Evolutionary conservation across 495 filamentous ascomycete genomes (phyloP).

Genomic region (Neohortaea acidophila): DNA sequence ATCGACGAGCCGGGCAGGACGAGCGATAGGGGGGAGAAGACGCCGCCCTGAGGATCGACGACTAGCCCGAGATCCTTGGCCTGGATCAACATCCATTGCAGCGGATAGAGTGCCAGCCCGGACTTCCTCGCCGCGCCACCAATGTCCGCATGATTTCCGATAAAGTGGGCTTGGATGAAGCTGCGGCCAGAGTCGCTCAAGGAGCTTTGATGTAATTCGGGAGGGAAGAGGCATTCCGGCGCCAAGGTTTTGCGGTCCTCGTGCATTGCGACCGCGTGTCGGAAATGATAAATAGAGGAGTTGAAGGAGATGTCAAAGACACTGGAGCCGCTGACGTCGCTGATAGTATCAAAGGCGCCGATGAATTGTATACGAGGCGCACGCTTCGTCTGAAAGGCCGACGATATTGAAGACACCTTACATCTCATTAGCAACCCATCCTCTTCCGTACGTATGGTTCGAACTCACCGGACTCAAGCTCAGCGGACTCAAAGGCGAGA

Average conservation of each 20-base stretch:
- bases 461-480: conserved; percentile 1
- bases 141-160: conserved; percentile 12
- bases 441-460: background rate
- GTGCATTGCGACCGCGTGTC: conserved; percentile 14
- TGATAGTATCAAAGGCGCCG: conserved; percentile 15
- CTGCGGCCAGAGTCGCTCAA: conserved; percentile 7
- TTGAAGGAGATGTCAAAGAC: conserved; percentile 14
- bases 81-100: conserved; percentile 28
- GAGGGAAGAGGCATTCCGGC: conserved; percentile 7
- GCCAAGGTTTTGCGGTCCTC: conserved; percentile 7
- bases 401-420: background rate
- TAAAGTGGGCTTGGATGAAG: conserved; percentile 13
- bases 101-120: conserved; percentile 25
- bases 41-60: conserved; percentile 3
- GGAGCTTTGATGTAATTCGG: conserved; percentile 4
- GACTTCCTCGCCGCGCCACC: conserved; percentile 18
- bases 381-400: background rate
- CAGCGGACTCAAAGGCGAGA: too few species aligned
- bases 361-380: conserved; percentile 13
- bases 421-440: background rate
- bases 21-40: too few species aligned
- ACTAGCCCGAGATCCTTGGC: conserved; percentile 17
- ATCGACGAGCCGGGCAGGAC: too few species aligned
- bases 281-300: conserved; percentile 12
- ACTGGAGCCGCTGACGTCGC: conserved; percentile 3